A percentile compares a stretch with the other conserved stretches of the same genome.
phyloP scores from a whole-genome alignment of 2,329 filamentous ascomycete genomes.

The Paraphoma chrysanthemicola region DNA sequence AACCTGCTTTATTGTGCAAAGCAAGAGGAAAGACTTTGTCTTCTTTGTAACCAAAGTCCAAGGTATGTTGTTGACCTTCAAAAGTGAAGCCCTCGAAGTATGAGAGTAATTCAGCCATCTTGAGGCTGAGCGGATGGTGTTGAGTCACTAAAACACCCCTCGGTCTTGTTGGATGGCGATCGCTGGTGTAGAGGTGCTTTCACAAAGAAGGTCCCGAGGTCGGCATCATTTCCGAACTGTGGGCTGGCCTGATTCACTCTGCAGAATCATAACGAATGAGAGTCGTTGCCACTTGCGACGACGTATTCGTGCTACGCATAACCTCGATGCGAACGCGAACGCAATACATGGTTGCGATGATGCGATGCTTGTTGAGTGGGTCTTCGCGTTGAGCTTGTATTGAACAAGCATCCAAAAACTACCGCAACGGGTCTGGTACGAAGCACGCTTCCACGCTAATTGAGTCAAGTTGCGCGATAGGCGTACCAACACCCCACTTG shows the following conservation, averaged over 20 bases:
- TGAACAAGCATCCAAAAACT: constrained; percentile 4
- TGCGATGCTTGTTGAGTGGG: background rate
- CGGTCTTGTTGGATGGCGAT: no score
- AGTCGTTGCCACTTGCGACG: background rate
- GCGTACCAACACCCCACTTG: background rate
- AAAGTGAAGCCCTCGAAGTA: constrained; percentile 3
- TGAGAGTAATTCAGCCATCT: background rate
- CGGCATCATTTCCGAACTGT: no score
- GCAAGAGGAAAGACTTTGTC: constrained; percentile 9
- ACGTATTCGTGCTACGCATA: background rate
- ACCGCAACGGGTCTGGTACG: background rate
- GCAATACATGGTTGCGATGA: constrained; percentile 5
- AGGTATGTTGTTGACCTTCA: constrained; percentile 4
- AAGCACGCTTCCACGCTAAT: background rate
- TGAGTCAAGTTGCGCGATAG: background rate
- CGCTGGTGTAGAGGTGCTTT: no score
- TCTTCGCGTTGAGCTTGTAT: background rate
- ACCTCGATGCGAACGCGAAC: background rate
- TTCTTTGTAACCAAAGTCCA: constrained; percentile 2
- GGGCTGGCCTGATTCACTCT: background rate
- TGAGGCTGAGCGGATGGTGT: background rate
- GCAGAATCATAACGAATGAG: background rate
- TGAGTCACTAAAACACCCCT: background rate
- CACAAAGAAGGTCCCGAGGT: no score
- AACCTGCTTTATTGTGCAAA: background rate